Evolutionary conservation across 352 stramenopile species (phyloP), one percentile per base, ranked within the genome.

Genomic region (Saprolegnia diclina): DNA sequence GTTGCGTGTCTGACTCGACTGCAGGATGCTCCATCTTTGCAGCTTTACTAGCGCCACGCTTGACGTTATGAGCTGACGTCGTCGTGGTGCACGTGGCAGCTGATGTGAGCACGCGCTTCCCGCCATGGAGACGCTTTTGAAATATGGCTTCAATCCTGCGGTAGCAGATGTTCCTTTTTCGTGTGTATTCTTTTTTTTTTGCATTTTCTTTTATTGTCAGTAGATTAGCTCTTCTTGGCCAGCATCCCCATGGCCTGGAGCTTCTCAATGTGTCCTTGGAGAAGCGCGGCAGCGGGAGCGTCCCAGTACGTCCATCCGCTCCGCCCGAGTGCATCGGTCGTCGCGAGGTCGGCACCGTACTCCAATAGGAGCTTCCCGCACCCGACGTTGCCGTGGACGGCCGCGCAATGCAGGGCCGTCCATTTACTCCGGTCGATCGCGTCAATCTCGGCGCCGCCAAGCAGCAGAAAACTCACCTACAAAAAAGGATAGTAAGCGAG

Each of bases 321-420:
- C 62, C 86, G 81, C 26, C 75, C 54, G 4, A 91, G 71, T 40
- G 78, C 81, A 50, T 90, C 83, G 26, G 70, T 71, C 0, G 50
- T 13, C 0, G 72, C 52, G 5, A 38, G 10, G 22, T 71, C 72
- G 0, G 80, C 80, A 0, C 81, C 80, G 21, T 79, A 59, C 5
- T 77, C 74, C 1, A 79, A 1, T 24, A 91, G 79, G 1, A 79
- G 29, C 18, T 72, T 45, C 0, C 53, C 62, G 29, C 76, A 88
- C 3, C 42, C 54, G 0, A 70, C 54, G 48, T 76, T 83, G 21
- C 73, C 81, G 45, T 92, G 81, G 10, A 91, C 56, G 16, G 72
- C 73, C 0, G 81, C 77, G 67, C 84, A 90, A 61, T 91, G 84
- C 21, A 91, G 72, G 0, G 81, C 38, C 0, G 81, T 86, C 82